Evolutionary conservation across 2,329 filamentous ascomycete species (phyloP), one percentile per base, ranked within the genome.

Genomic region (Paraphaeosphaeria sporulosa): DNA sequence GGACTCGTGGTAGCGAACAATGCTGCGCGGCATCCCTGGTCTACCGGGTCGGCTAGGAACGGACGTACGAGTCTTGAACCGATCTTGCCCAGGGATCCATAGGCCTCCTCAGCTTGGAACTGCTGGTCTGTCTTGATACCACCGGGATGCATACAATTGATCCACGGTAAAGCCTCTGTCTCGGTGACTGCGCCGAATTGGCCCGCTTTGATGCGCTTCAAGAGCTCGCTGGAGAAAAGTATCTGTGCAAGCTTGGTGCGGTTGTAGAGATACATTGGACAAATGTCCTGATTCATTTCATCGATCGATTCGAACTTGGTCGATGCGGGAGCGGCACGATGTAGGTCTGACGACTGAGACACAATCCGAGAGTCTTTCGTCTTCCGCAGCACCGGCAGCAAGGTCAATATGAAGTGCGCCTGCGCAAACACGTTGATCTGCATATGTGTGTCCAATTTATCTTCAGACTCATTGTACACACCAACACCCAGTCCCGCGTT

Each of bases 401-500:
- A 73, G 0, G 71, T 77, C 61, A 83, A 75, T n/a, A 78, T 74
- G 1, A 85, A 75, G 64, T 84, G 83, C 60, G 82, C 79, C 62
- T 84, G 83, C 17, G 82, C 77, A 64, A 85, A 78, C 60, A 83
- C 74, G 62, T 85, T 85, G 63, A 84, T 77, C 67, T 84, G 80
- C 73, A 85, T 84, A 65, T 83, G 80, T 46, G 74, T 77, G 67
- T 84, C 82, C 53, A 86, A 73, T 27, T 83, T 81, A 58, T 87
- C 83, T 55, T 76, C 76, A 13, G 82, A 83, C 67, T 83, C 76
- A 38, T 78, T 79, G 66, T 84, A 85, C 27, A 74, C 73, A 3
- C 83, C 82, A 1, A 85, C 81, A 25, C 83, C 83, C 15, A 84
- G 70, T 2, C 82, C 83, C 12, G 83, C 82, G 57, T 85, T 85